phyloP scores from a whole-genome alignment of 306 rosid species.

The Vigna mungo region DNA sequence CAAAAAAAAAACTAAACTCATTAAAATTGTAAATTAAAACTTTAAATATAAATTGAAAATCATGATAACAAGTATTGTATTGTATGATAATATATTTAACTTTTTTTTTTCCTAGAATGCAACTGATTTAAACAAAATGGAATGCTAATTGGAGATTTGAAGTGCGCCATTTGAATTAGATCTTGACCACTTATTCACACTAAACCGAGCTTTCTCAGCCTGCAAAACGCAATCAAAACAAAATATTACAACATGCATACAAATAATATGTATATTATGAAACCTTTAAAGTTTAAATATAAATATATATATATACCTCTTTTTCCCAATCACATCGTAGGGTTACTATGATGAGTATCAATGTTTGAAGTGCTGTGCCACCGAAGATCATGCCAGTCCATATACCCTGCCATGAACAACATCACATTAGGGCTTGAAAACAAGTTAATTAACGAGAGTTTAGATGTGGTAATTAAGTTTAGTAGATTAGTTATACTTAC shows the following conservation, averaged over 20 bases:
- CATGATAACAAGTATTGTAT: too few species aligned
- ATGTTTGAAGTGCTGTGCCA: conserved; percentile 70
- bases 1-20: too few species aligned
- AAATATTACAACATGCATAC: not conserved
- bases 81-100: too few species aligned
- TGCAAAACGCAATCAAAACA: conserved; percentile 34
- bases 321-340: conserved; percentile 66
- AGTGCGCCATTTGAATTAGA: conserved; percentile 15
- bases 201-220: conserved; percentile 57
- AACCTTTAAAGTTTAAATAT: too few species aligned
- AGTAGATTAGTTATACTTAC: conserved; percentile 21
- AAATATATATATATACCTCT: conserved; percentile 60
- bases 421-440: not conserved
- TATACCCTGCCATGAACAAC: conserved; percentile 55
- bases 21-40: too few species aligned
- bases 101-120: too few species aligned
- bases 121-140: not conserved
- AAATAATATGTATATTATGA: too few species aligned
- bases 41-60: too few species aligned
- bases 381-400: conserved; percentile 93
- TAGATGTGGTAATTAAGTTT: not conserved
- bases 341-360: conserved; percentile 54
- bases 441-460: not conserved
- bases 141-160: not conserved
- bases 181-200: conserved; percentile 54